Evolutionary conservation across 129 eudicot genomes (phyloP).

Genomic region (Tagetes erecta): DNA sequence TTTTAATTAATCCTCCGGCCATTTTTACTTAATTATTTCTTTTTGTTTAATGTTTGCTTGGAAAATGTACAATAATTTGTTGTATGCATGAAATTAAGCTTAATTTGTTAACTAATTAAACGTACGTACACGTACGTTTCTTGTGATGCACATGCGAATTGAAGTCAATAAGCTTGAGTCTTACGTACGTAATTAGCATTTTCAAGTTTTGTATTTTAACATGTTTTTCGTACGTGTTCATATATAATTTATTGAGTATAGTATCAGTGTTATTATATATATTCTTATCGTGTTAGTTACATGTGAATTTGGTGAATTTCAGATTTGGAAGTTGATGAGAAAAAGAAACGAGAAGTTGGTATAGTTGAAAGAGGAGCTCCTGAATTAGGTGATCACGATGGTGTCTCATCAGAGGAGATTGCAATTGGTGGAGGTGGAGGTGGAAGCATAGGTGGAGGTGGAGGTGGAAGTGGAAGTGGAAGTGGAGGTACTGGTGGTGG

Average conservation of each 20-base stretch:
- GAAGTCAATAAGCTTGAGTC: too few relatives aligned
- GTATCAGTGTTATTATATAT: not conserved
- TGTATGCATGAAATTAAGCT: not conserved
- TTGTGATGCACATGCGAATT: not conserved
- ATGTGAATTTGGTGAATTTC: conserved; percentile 16
- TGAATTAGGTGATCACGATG: conserved; percentile 11
- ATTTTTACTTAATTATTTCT: not conserved
- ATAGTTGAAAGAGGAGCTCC: conserved; percentile 15
- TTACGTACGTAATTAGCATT: not conserved
- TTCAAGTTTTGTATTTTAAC: not conserved
- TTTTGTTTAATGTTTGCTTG: not conserved
- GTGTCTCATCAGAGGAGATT: conserved; percentile 9
- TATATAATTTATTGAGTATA: not conserved
- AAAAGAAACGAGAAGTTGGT: conserved; percentile 24
- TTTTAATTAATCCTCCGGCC: not conserved
- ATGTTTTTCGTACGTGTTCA: not conserved
- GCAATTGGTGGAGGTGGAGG: not conserved
- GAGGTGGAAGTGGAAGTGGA: not conserved
- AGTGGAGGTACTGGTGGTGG: not conserved
- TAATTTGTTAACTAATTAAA: not conserved
- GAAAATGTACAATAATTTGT: not conserved
- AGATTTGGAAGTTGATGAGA: conserved; percentile 25
- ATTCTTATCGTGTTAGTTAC: not conserved
- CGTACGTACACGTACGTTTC: not conserved
- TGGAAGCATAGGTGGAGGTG: not conserved